These are phyloP conservation scores for Globisporangium orthogonon DNA, from an alignment of 352 stramenopile genomes.

Conservation along the genomic window DNA sequence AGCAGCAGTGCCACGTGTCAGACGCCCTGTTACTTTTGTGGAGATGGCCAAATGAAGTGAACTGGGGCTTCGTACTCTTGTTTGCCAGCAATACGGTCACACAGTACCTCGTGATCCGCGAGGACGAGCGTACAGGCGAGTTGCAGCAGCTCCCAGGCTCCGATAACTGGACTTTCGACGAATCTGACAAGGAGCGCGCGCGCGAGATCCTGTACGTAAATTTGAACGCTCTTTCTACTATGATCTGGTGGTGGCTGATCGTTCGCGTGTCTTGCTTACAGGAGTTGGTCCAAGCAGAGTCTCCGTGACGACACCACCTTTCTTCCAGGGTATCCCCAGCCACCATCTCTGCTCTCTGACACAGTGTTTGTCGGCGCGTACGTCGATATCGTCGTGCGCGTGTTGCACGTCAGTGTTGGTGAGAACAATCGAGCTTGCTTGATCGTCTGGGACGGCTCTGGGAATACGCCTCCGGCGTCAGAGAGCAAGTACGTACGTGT, in stretches of 20 bases:
- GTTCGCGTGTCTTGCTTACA: conserved; percentile 9
- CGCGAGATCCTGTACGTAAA: conserved; percentile 30
- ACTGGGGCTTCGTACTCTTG: neutral
- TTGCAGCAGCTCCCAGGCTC: conserved; percentile 46
- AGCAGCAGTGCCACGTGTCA: neutral
- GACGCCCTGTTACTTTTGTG: neutral
- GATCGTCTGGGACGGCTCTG: conserved; percentile 68
- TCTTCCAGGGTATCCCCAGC: conserved; percentile 33
- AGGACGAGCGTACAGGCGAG: conserved; percentile 13
- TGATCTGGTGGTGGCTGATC: neutral
- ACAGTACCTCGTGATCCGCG: conserved; percentile 54
- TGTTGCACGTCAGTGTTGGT: conserved; percentile 35
- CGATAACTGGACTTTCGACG: conserved; percentile 56
- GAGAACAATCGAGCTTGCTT: conserved; percentile 22
- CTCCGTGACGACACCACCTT: conserved; percentile 42
- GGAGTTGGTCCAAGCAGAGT: conserved; percentile 35
- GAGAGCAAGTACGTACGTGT: conserved; percentile 9
- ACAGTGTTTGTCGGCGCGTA: conserved; percentile 41
- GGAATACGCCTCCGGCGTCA: conserved; percentile 14
- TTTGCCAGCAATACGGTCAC: conserved; percentile 16
- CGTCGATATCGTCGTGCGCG: conserved; percentile 53
- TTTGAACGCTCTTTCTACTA: neutral
- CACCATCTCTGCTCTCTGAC: conserved; percentile 33
- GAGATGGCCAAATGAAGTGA: neutral
- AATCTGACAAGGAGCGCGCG: conserved; percentile 36